Base-by-base conservation (phyloP, 2,329 filamentous ascomycete genomes). In the Stemphylium vesicarium region DNA sequence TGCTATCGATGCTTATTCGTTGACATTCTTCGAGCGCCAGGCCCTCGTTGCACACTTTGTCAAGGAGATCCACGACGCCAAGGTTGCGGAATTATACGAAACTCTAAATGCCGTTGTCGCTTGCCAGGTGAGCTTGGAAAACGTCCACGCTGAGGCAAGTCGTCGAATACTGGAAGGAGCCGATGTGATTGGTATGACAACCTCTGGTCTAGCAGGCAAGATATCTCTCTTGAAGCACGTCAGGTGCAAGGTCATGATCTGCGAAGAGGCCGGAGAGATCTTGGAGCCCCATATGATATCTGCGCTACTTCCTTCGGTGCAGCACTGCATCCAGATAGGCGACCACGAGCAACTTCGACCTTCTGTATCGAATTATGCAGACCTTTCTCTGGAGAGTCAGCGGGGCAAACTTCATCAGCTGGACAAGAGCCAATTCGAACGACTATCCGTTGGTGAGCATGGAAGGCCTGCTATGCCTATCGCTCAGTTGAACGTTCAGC, bases 191-290 rank as follows among this genome's bases (percentile, higher is more conserved):
- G 85, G 85, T 0, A 73, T 86, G 1, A 88, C 85, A 0, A 88
- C 86, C 0, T 84, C 82, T 0, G 85, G 85, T 0, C 73, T 88
- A 2, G 85, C 86, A 78, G 85, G 64, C 73, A 75, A 84, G 13
- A 69, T 85, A 0, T 70, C 77, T 0, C 59, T 83, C 1, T 73
- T 89, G 0, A 77, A 79, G 7, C 77, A 78, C 7, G 55, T 88
- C 1, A 65, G 73, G 6, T 75, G 77, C 29, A 87, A 88, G 56
- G 81, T 88, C 0, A 69, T 90, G 13, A 68, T 90, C 1, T 88
- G 84, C 31, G 88, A 91, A 66, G 88, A 91, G 64, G 88, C 88
- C 1, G 88, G 83, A 0, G 87, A 91, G 57, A 84, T 90, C 0
- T 76, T 90, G 29, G 88, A 91, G 66, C 78, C 84, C 0, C 86